Evolutionary conservation across 2,329 filamentous ascomycete genomes (phyloP).

Genomic region (Apiospora malaysiana): DNA sequence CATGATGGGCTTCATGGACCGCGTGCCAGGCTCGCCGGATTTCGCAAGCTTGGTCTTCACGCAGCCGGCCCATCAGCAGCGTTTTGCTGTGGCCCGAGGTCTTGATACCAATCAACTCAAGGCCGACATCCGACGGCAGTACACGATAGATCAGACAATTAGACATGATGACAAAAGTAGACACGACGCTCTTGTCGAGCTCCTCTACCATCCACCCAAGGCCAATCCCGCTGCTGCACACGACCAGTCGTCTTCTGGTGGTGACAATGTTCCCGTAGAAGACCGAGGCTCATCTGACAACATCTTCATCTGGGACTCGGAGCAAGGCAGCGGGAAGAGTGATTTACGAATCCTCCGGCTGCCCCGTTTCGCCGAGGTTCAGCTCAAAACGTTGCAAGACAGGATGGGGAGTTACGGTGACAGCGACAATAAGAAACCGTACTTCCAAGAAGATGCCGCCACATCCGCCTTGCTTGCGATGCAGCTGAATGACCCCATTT

Average conservation of each 20-base stretch:
- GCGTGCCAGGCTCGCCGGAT: slow-evolving; percentile 31
- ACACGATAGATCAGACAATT: slow-evolving; percentile 29
- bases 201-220: not conserved
- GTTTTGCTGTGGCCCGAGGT: slow-evolving; percentile 35
- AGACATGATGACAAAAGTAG: not conserved
- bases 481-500: not conserved
- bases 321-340: no score
- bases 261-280: no score
- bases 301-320: no score
- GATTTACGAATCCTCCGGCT: no score
- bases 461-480: not conserved
- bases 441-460: not conserved
- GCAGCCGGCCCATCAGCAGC: slow-evolving; percentile 47
- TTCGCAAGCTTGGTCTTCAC: slow-evolving; percentile 39
- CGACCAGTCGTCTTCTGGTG: no score
- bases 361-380: no score
- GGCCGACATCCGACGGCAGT: slow-evolving; percentile 32
- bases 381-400: not conserved
- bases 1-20: not conserved
- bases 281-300: no score
- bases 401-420: not conserved
- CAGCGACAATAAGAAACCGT: not conserved
- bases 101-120: slow-evolving; percentile 29
- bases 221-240: no score
- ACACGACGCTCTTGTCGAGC: not conserved